Percentiles rank a stretch among this genome's conserved stretches.
These are phyloP conservation scores for Neonectria hederae DNA, from an alignment of 2,329 filamentous ascomycete species.

Conservation along the genomic window DNA sequence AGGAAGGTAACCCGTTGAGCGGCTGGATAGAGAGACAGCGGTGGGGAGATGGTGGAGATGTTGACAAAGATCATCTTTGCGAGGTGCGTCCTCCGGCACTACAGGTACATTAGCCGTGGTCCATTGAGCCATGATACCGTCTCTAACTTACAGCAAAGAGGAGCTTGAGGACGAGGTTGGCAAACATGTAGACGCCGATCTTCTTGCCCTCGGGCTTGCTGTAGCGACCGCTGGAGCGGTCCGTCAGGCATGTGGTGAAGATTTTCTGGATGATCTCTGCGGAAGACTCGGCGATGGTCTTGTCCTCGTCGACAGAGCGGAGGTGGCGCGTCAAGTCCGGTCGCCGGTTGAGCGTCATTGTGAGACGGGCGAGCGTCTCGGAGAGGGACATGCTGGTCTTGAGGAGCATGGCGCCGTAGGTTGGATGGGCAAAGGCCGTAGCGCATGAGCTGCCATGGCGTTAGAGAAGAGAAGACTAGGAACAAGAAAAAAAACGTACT, in stretches of 20 bases:
- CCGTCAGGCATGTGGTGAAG: constrained; percentile 88
- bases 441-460: constrained; percentile 73
- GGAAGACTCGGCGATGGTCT: constrained; percentile 84
- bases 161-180: constrained; percentile 88
- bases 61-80: constrained; percentile 91
- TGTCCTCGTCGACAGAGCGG: constrained; percentile 70
- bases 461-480: constrained; percentile 9
- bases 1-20: constrained; percentile 91
- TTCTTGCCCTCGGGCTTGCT: constrained; percentile 84
- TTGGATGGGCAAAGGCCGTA: constrained; percentile 81
- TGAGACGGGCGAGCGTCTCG: constrained; percentile 80
- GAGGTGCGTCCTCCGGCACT: constrained; percentile 83
- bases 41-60: constrained; percentile 84
- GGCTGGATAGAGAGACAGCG: constrained; percentile 82
- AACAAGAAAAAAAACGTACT: constrained; percentile 62
- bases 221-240: constrained; percentile 73
- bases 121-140: background rate
- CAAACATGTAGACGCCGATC: constrained; percentile 88
- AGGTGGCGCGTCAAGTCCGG: constrained; percentile 79
- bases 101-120: constrained; percentile 7
- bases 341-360: constrained; percentile 82
- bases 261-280: constrained; percentile 91
- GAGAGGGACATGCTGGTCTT: constrained; percentile 86
- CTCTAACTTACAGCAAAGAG: constrained; percentile 74
- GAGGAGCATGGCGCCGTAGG: constrained; percentile 82